phyloP scores from a whole-genome alignment of 2,329 filamentous ascomycete species.

The Paramyrothecium sp. region DNA sequence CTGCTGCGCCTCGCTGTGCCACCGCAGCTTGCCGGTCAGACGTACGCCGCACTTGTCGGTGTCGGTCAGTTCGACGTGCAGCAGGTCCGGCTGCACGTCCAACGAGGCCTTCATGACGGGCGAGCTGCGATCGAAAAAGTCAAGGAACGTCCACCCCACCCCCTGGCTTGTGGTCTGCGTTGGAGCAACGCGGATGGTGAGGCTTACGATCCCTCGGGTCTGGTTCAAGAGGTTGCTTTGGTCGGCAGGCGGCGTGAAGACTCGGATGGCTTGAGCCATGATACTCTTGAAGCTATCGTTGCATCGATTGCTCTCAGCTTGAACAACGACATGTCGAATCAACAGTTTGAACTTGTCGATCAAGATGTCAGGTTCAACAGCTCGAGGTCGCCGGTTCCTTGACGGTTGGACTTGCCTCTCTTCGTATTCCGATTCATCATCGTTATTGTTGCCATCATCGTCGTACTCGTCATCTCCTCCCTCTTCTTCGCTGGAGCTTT shows the following conservation, averaged over 20 bases:
- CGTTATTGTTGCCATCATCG: slow-evolving; percentile 6
- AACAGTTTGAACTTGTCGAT: slow-evolving; percentile 32
- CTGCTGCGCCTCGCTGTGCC: background rate
- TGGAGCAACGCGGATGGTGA: slow-evolving; percentile 41
- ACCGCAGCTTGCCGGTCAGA: slow-evolving; percentile 13
- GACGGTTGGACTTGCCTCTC: background rate
- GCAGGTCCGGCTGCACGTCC: slow-evolving; percentile 29
- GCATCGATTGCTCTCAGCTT: slow-evolving; percentile 40
- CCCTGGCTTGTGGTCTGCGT: slow-evolving; percentile 1
- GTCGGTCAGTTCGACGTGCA: slow-evolving; percentile 32
- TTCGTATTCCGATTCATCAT: slow-evolving; percentile 11
- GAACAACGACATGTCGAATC: slow-evolving; percentile 40
- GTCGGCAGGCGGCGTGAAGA: slow-evolving; percentile 23
- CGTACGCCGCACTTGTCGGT: slow-evolving; percentile 4
- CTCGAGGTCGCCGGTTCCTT: slow-evolving; percentile 6
- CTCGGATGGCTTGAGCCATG: slow-evolving; percentile 34
- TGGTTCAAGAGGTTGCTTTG: background rate
- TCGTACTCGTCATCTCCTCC: background rate
- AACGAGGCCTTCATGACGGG: slow-evolving; percentile 28
- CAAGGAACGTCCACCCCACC: slow-evolving; percentile 28
- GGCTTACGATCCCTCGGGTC: slow-evolving; percentile 29
- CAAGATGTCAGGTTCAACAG: slow-evolving; percentile 22
- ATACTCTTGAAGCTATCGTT: slow-evolving; percentile 16
- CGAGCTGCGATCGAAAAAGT: slow-evolving; percentile 30
- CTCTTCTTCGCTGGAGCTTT: background rate